These are phyloP conservation scores for Fagopyrum esculentum DNA, from an alignment of 148 eudicot species.

Conservation along the genomic window DNA sequence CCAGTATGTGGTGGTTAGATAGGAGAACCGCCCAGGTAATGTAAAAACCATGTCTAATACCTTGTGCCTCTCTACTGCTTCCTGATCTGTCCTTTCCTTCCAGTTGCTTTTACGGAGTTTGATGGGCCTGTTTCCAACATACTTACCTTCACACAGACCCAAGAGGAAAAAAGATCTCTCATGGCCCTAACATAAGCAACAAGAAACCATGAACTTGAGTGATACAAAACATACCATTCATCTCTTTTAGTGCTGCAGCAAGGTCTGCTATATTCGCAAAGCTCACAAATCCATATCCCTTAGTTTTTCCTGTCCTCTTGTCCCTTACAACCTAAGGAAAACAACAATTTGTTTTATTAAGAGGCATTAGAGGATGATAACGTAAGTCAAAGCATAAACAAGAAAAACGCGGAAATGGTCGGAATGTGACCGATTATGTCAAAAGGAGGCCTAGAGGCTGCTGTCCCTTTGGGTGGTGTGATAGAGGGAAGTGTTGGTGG, in stretches of 20 bases:
- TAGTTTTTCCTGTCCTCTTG: slow-evolving; percentile 88
- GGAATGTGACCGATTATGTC: too few relatives aligned
- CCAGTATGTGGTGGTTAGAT: neutral
- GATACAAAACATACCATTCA: slow-evolving; percentile 52
- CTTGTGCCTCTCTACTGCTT: slow-evolving; percentile 80
- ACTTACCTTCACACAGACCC: slow-evolving; percentile 48
- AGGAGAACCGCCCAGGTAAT: too few relatives aligned
- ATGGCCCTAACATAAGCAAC: neutral
- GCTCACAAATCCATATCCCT: slow-evolving; percentile 90
- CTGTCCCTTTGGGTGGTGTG: too few relatives aligned
- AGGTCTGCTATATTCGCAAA: slow-evolving; percentile 75
- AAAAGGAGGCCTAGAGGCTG: too few relatives aligned
- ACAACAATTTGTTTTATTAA: neutral
- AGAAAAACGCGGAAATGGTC: too few relatives aligned
- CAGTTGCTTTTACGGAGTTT: slow-evolving; percentile 93
- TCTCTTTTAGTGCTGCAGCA: slow-evolving; percentile 78
- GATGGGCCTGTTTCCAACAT: slow-evolving; percentile 95
- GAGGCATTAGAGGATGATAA: neutral
- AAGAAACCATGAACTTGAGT: neutral
- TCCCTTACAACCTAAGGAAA: slow-evolving; percentile 77
- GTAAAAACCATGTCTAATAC: slow-evolving; percentile 18
- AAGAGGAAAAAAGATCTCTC: neutral
- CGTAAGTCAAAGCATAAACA: neutral
- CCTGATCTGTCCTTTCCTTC: slow-evolving; percentile 83
- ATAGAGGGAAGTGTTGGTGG: too few relatives aligned